Conservation (phyloP, 176 grass and related monocot species). For the Oryza meridionalis region DNA sequence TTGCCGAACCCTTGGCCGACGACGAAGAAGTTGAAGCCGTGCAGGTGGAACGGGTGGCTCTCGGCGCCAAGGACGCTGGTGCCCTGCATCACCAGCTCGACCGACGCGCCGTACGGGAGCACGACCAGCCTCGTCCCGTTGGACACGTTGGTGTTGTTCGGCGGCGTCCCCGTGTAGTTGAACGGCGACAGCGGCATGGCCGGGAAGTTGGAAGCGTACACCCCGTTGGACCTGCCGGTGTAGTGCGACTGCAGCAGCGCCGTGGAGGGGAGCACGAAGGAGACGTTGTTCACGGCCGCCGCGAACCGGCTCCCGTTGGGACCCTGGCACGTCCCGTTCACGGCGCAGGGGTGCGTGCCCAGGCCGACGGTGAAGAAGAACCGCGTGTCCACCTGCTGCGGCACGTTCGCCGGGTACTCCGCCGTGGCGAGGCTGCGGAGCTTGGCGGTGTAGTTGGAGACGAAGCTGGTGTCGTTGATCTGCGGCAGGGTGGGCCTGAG, state of each 20-base stretch:
- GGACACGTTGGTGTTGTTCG: slow-evolving; percentile 57
- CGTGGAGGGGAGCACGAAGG: slow-evolving; percentile 59
- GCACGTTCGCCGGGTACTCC: slow-evolving; percentile 54
- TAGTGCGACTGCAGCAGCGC: slow-evolving; percentile 76
- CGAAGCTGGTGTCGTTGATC: slow-evolving; percentile 62
- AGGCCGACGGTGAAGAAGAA: slow-evolving; percentile 78
- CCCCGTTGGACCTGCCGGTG: slow-evolving; percentile 50
- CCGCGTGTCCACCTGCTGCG: slow-evolving; percentile 39
- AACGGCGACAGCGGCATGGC: slow-evolving; percentile 45
- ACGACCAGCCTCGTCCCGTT: slow-evolving; percentile 68
- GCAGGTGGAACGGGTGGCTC: slow-evolving; percentile 80
- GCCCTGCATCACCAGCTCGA: slow-evolving; percentile 77
- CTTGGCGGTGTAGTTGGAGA: slow-evolving; percentile 53
- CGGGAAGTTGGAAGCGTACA: slow-evolving; percentile 65
- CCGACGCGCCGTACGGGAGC: slow-evolving; percentile 50
- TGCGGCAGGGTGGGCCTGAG: slow-evolving; percentile 41
- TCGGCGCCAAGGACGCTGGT: slow-evolving; percentile 56
- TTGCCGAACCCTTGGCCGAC: slow-evolving; percentile 74
- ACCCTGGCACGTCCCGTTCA: slow-evolving; percentile 59
- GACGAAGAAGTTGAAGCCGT: slow-evolving; percentile 78
- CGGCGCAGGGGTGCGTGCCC: slow-evolving; percentile 58
- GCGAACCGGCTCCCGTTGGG: slow-evolving; percentile 55
- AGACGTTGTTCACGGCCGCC: slow-evolving; percentile 63
- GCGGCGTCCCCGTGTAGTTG: slow-evolving; percentile 73
- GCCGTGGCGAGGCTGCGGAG: slow-evolving; percentile 58